Conservation (phyloP, 352 stramenopile species). For the Pythium periplocum region DNA sequence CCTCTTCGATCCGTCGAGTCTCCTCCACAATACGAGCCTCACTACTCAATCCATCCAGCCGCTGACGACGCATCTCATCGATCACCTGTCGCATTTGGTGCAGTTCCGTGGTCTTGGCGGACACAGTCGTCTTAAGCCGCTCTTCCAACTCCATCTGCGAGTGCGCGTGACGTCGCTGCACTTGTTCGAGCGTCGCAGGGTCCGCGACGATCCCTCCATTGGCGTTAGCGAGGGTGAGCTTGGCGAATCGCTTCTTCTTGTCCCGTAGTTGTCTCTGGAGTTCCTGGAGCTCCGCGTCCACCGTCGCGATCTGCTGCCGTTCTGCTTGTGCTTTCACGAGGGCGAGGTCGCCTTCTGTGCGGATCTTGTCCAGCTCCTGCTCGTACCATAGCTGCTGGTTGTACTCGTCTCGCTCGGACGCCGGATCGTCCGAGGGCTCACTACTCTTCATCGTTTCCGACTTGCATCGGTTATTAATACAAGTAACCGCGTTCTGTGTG, state of each 20-base stretch:
- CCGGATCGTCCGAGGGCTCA: too few relatives aligned
- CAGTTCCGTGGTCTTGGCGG: slow-evolving; percentile 46
- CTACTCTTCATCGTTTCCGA: too few relatives aligned
- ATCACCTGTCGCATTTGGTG: slow-evolving; percentile 40
- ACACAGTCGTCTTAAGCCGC: slow-evolving; percentile 40
- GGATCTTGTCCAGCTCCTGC: slow-evolving; percentile 87
- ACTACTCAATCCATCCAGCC: slow-evolving; percentile 31
- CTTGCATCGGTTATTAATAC: too few relatives aligned
- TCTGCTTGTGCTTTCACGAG: slow-evolving; percentile 79
- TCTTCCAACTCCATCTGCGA: slow-evolving; percentile 75
- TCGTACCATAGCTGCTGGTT: slow-evolving; percentile 31
- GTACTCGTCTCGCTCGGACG: slow-evolving; percentile 3
- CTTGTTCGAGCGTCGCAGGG: slow-evolving; percentile 19
- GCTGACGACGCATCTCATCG: slow-evolving; percentile 35
- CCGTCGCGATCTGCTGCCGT: slow-evolving; percentile 78
- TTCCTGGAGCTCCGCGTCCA: slow-evolving; percentile 84
- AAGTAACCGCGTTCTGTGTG: too few relatives aligned
- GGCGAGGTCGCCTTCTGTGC: slow-evolving; percentile 55
- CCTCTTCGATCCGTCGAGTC: slow-evolving; percentile 26
- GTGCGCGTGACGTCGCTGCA: slow-evolving; percentile 34
- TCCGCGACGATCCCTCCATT: slow-evolving; percentile 8
- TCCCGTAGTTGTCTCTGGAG: slow-evolving; percentile 82
- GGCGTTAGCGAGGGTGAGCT: slow-evolving; percentile 2
- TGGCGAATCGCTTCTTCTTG: slow-evolving; percentile 73
- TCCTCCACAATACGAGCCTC: slow-evolving; percentile 42